Evolutionary conservation across 177 flowering plant species (phyloP).

Genomic region (Telopea speciosissima): DNA sequence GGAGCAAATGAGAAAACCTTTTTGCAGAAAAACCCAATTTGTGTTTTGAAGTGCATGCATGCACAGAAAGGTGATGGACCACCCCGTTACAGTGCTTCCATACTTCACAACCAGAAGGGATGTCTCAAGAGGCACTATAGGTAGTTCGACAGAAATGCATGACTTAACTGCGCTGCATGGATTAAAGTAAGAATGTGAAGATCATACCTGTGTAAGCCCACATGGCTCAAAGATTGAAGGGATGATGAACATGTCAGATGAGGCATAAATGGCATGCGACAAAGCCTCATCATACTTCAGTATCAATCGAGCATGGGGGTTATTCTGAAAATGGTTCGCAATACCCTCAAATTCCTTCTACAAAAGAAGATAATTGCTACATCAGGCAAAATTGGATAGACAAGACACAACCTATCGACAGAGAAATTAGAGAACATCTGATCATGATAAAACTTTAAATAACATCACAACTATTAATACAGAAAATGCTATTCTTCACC

Average conservation of each 20-base stretch:
- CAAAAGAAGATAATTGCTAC: slow-evolving; percentile 3
- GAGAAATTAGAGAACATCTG: not conserved
- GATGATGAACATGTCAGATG: slow-evolving; percentile 89
- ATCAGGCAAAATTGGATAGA: not conserved
- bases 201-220: slow-evolving; percentile 91
- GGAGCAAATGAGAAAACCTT: not conserved
- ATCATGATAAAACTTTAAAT: not conserved
- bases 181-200: not conserved
- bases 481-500: too few species aligned
- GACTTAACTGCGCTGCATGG: not conserved
- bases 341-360: slow-evolving; percentile 95
- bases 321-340: slow-evolving; percentile 60
- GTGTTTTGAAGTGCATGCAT: not conserved
- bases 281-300: slow-evolving; percentile 90
- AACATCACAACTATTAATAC: not conserved
- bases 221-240: slow-evolving; percentile 98
- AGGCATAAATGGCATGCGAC: slow-evolving; percentile 80
- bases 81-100: not conserved
- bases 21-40: not conserved
- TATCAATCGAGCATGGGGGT: slow-evolving; percentile 66
- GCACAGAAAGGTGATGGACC: not conserved
- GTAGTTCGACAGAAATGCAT: not conserved
- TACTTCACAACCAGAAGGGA: not conserved
- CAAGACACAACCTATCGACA: not conserved
- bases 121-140: not conserved